Evolutionary conservation across 176 grass and related monocot species (phyloP).

Genomic region (Aegilops bicornis): DNA sequence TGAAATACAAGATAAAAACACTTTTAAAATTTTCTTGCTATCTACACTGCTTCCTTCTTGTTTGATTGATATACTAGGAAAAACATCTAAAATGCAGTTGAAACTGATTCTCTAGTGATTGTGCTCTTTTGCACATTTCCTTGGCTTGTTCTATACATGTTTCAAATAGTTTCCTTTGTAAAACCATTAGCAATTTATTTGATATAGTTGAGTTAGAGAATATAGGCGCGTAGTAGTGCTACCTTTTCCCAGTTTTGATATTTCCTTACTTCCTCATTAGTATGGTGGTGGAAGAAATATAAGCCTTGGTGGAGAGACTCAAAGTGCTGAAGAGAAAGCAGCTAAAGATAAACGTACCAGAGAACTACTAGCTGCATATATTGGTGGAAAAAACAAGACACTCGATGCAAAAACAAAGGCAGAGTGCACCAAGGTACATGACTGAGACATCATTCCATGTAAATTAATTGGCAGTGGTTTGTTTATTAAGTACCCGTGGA

Average conservation of each 20-base stretch:
- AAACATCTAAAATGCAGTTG: neutral
- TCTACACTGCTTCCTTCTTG: neutral
- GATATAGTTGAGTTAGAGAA: neutral
- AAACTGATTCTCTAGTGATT: neutral
- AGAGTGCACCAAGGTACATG: conserved; percentile 57
- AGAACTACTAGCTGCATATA: conserved; percentile 62
- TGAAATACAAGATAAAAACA: neutral
- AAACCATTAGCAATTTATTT: neutral
- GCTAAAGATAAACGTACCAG: conserved; percentile 54
- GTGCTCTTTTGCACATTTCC: neutral
- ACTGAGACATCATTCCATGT: neutral
- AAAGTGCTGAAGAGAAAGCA: conserved; percentile 55
- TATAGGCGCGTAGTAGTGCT: neutral
- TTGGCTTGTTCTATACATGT: conserved; percentile 23
- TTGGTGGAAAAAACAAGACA: conserved; percentile 40
- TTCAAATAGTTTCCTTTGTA: neutral
- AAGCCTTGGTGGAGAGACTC: conserved; percentile 46
- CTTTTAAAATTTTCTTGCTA: neutral
- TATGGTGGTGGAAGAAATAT: conserved; percentile 75
- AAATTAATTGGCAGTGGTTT: neutral
- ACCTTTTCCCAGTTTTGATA: neutral
- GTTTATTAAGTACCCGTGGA: neutral
- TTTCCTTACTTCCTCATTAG: conserved; percentile 46
- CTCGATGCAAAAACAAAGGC: conserved; percentile 59
- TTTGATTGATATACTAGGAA: conserved; percentile 12